Percentiles rank a stretch among this genome's conserved stretches.
Evolutionary conservation across 2,329 filamentous ascomycete species (phyloP).

Genomic region (Ophiostoma triangulosporum): DNA sequence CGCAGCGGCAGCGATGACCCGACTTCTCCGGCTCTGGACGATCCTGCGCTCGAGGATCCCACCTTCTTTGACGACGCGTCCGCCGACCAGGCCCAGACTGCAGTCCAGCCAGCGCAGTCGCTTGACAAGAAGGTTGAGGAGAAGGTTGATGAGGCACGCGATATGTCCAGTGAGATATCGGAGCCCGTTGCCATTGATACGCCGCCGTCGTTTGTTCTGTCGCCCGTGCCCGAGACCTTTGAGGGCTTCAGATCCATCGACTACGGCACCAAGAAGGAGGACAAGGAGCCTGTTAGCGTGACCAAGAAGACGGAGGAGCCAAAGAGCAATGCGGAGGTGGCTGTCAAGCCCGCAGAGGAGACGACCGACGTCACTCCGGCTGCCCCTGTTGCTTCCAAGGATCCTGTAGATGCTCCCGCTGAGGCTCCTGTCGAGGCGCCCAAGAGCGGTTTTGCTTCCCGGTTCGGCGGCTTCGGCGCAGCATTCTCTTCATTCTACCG

Average conservation of each 20-base stretch:
- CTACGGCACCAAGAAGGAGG: neutral
- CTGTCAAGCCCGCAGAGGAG: neutral
- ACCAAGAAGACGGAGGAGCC: neutral
- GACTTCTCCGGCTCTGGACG: neutral
- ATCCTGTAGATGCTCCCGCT: neutral
- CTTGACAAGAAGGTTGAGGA: neutral
- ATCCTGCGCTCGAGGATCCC: neutral
- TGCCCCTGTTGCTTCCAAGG: neutral
- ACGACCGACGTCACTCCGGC: neutral
- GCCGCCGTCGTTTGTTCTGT: neutral
- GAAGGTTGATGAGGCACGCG: neutral
- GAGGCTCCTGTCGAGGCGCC: neutral
- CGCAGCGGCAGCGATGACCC: neutral
- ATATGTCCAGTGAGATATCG: neutral
- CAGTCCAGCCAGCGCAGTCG: neutral
- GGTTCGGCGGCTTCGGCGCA: conserved; percentile 6
- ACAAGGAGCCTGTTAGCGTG: neutral
- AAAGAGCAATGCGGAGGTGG: neutral
- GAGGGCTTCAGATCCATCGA: neutral
- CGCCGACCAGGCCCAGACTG: neutral
- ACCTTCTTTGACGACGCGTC: neutral
- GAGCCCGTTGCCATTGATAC: neutral
- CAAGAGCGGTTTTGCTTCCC: neutral
- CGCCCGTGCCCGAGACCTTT: neutral
- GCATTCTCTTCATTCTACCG: conserved; percentile 8